Evolutionary conservation across 768 basidiomycete genomes (phyloP).

Genomic region (Suillus occidentalis): DNA sequence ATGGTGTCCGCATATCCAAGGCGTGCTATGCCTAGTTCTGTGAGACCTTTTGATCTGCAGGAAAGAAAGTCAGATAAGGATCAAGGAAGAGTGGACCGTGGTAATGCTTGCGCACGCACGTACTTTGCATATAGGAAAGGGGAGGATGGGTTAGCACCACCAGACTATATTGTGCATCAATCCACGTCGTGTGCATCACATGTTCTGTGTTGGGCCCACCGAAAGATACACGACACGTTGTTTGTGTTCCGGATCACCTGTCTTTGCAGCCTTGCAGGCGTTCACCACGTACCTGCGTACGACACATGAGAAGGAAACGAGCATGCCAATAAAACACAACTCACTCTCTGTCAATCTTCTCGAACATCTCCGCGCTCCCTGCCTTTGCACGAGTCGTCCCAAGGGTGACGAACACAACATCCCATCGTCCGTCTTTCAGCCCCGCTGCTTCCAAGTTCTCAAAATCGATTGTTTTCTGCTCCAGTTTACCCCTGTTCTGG

Average conservation of each 20-base stretch:
- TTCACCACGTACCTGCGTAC: conserved; percentile 65
- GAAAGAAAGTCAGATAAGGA: not conserved
- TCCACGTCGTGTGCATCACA: not conserved
- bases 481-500: conserved; percentile 51
- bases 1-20: conserved; percentile 73
- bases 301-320: not conserved
- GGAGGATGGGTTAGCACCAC: conserved; percentile 52
- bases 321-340: conserved; percentile 20
- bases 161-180: conserved; percentile 37
- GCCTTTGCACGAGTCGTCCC: conserved; percentile 65
- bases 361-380: conserved; percentile 64
- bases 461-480: conserved; percentile 68
- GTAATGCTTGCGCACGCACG: conserved; percentile 26
- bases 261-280: conserved; percentile 65
- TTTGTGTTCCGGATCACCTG: conserved; percentile 39
- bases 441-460: conserved; percentile 58
- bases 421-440: conserved; percentile 60
- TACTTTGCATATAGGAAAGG: conserved; percentile 53
- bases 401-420: conserved; percentile 74
- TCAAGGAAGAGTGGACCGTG: not conserved
- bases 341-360: conserved; percentile 77
- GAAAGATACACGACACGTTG: conserved; percentile 76
- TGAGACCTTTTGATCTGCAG: conserved; percentile 69
- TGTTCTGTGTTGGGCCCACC: conserved; percentile 36
- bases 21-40: conserved; percentile 64